Evolutionary conservation across 2,329 filamentous ascomycete species (phyloP).

Genomic region (Ambrosiella cleistominuta): DNA sequence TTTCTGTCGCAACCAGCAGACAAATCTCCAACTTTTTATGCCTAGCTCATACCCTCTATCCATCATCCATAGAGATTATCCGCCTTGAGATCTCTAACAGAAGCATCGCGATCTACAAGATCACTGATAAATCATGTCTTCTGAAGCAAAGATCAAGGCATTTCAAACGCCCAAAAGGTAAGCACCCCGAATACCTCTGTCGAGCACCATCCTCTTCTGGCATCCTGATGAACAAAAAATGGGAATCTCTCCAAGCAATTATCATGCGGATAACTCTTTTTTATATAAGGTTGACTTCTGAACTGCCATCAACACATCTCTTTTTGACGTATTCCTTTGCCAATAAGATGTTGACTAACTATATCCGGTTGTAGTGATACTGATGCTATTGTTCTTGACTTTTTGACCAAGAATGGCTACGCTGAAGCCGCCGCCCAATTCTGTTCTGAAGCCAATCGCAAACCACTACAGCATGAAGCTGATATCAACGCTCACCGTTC

Average conservation of each 20-base stretch:
- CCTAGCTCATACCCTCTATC: no score
- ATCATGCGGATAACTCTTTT: slow-evolving; percentile 64
- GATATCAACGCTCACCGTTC: slow-evolving; percentile 63
- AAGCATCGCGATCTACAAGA: not conserved
- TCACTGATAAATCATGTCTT: not conserved
- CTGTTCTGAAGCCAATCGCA: slow-evolving; percentile 79
- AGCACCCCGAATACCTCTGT: slow-evolving; percentile 22
- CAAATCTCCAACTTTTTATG: no score
- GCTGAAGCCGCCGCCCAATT: slow-evolving; percentile 85
- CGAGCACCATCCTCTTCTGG: slow-evolving; percentile 6
- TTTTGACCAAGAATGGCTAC: slow-evolving; percentile 90
- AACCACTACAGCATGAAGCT: slow-evolving; percentile 51
- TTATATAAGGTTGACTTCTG: slow-evolving; percentile 51
- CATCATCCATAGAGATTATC: no score
- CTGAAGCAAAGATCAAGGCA: slow-evolving; percentile 23
- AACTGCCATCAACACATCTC: slow-evolving; percentile 12
- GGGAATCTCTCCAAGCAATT: slow-evolving; percentile 99
- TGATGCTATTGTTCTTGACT: slow-evolving; percentile 89
- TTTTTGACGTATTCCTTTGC: not conserved
- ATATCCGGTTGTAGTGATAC: slow-evolving; percentile 50
- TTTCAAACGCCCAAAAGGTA: slow-evolving; percentile 84
- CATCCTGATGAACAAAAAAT: slow-evolving; percentile 69
- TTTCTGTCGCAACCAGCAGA: not conserved
- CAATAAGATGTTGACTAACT: not conserved
- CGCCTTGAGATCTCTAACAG: not conserved